phyloP scores from a whole-genome alignment of 305 asterid species.

The Rubia tinctorum region DNA sequence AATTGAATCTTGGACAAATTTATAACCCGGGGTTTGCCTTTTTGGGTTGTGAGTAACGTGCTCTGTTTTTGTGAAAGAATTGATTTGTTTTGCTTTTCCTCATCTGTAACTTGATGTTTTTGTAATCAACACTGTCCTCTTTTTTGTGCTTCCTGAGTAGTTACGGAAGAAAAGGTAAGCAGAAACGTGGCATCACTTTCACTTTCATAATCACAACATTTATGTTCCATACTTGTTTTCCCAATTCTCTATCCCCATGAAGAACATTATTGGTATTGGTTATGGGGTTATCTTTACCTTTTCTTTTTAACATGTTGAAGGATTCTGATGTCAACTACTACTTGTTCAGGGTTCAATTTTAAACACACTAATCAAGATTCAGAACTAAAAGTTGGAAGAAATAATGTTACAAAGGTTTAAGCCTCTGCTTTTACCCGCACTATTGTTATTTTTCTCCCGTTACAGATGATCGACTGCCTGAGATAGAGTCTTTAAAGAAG shows the following conservation, averaged over 20 bases:
- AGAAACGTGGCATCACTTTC: slow-evolving; percentile 9
- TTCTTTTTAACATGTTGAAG: too few relatives aligned
- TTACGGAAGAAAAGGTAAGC: slow-evolving; percentile 27
- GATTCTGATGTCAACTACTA: slow-evolving; percentile 39
- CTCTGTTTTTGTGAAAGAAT: background rate
- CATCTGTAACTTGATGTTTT: slow-evolving; percentile 5
- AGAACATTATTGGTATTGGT: too few relatives aligned
- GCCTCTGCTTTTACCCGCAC: slow-evolving; percentile 14
- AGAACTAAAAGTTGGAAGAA: slow-evolving; percentile 37
- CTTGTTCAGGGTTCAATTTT: slow-evolving; percentile 45
- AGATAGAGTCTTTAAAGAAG: too few relatives aligned
- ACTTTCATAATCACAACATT: slow-evolving; percentile 43
- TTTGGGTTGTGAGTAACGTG: background rate
- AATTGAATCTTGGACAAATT: background rate
- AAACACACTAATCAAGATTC: slow-evolving; percentile 41
- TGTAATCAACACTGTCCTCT: too few relatives aligned
- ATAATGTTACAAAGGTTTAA: slow-evolving; percentile 28
- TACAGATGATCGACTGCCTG: too few relatives aligned
- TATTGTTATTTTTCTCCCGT: too few relatives aligned
- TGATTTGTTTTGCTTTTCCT: slow-evolving; percentile 15
- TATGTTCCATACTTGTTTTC: slow-evolving; percentile 40
- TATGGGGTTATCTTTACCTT: too few relatives aligned
- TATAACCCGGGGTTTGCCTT: background rate
- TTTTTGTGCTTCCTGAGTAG: slow-evolving; percentile 34
- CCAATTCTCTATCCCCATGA: too few relatives aligned